Base-by-base conservation (phyloP, 805 yeast species). In the Cyberlindnera galapagoensis region DNA sequence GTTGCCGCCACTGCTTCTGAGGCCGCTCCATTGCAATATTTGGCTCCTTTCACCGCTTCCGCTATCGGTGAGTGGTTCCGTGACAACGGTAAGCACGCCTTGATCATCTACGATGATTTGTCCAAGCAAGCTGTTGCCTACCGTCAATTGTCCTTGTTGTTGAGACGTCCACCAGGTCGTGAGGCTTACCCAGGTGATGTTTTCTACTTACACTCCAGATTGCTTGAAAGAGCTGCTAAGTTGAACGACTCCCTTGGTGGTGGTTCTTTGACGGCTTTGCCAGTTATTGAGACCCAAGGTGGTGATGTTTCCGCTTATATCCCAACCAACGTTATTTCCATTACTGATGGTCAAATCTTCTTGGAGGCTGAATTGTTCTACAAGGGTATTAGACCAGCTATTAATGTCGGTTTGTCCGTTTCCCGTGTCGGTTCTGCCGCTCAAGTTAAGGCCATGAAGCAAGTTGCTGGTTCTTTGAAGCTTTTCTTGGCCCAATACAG, bases 21-120 rank as follows among this genome's bases (percentile, higher is more conserved):
- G 77, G 98, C 98, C 56, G 98, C 99, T 67, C 99, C 98, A 67
- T 77, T 92, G 69, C 99, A 92, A 78, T 92, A 87, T 77, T 73
- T 92, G 65, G 97, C 99, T 75, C 99, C 99, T 67, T 92, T 92
- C 95, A 86, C 98, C 56, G 99, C 88, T 53, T 82, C 95, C 66
- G 95, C 99, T 60, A 88, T 92, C 65, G 96, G 97, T 75, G 99
- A 92, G 76, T 92, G 98, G 98, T 92, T 92, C 94, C 86, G 98
- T 80, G 99, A 92, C 78, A 92, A 90, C 70, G 96, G 95, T 65
- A 84, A 70, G 67, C 97, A 92, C 71, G 94, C 97, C 56, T 74
- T 90, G 72, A 92, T 90, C 68, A 72, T 86, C 80, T 90, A 74
- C 72, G 97, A 90, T 68, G 97, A 90, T 71, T 80, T 90, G 73